Evolutionary conservation across 2,329 filamentous ascomycete species (phyloP).

Genomic region (Paecilomyces fulvus): DNA sequence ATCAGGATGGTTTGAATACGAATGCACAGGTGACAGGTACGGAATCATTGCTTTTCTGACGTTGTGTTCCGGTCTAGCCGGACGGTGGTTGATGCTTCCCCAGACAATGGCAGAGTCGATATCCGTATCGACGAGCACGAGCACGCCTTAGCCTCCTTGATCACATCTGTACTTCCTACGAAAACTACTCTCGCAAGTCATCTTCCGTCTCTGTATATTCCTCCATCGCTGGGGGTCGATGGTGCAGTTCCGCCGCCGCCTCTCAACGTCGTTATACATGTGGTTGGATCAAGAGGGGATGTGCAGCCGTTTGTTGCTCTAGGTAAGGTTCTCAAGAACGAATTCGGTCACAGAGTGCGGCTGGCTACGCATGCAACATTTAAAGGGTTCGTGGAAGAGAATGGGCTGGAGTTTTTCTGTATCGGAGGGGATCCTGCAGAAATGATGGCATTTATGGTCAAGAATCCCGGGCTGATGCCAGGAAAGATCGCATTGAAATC

Average conservation of each 20-base stretch:
- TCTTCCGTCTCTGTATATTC: conserved; percentile 38
- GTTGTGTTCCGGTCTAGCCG: not conserved
- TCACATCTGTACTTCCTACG: conserved; percentile 51
- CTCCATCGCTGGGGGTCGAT: conserved; percentile 60
- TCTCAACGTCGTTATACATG: conserved; percentile 65
- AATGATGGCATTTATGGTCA: conserved; percentile 86
- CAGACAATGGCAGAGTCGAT: conserved; percentile 68
- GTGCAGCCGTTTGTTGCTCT: conserved; percentile 69
- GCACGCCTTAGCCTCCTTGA: conserved; percentile 55
- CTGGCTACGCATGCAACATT: conserved; percentile 66
- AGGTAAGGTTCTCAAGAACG: conserved; percentile 55
- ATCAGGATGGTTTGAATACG: conserved; percentile 55
- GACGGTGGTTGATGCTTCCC: not conserved
- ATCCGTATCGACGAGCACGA: conserved; percentile 70
- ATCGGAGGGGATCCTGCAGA: conserved; percentile 69
- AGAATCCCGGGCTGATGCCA: conserved; percentile 78
- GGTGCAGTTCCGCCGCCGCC: conserved; percentile 46
- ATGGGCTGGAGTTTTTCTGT: conserved; percentile 65
- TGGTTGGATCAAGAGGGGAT: conserved; percentile 66
- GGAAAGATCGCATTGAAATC: conserved; percentile 66
- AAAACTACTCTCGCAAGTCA: conserved; percentile 20
- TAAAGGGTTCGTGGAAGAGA: conserved; percentile 58
- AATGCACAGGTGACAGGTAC: conserved; percentile 51
- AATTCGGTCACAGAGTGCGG: conserved; percentile 62
- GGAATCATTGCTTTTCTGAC: conserved; percentile 2